These are phyloP conservation scores for Nicotiana knightiana DNA, from an alignment of 257 asterid genomes.

Conservation along the genomic window DNA sequence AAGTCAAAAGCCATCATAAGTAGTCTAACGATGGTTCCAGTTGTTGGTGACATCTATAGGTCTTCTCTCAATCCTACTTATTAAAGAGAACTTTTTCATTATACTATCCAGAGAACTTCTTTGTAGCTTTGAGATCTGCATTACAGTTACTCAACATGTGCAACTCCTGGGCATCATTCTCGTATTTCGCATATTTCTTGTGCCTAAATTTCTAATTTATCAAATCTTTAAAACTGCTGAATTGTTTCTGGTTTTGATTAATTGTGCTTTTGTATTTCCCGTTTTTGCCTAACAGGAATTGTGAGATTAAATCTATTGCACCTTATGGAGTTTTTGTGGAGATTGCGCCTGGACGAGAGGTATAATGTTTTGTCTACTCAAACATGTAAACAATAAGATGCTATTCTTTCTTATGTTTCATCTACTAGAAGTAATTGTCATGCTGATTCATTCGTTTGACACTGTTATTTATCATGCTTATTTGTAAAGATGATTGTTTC, in stretches of 20 bases:
- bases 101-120: not conserved
- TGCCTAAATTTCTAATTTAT: not conserved
- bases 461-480: not conserved
- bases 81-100: not conserved
- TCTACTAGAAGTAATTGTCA: not conserved
- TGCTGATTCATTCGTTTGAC: not conserved
- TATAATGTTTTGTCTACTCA: conserved; percentile 13
- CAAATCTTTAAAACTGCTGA: not conserved
- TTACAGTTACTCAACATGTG: not conserved
- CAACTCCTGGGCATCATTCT: not conserved
- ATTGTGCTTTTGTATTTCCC: conserved; percentile 8
- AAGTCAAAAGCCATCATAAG: conserved; percentile 71
- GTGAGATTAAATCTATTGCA: conserved; percentile 89
- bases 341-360: conserved; percentile 97
- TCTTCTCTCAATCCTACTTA: conserved; percentile 15
- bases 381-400: not conserved
- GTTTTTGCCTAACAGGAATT: conserved; percentile 48
- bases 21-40: conserved; percentile 75
- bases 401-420: not conserved
- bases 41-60: conserved; percentile 89
- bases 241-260: conserved; percentile 3
- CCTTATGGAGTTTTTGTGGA: conserved; percentile 90
- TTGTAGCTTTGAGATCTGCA: not conserved
- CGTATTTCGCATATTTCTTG: not conserved
- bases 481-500: not conserved